phyloP scores from a whole-genome alignment of 2,329 filamentous ascomycete species.

The Zymoseptoria tritici region DNA sequence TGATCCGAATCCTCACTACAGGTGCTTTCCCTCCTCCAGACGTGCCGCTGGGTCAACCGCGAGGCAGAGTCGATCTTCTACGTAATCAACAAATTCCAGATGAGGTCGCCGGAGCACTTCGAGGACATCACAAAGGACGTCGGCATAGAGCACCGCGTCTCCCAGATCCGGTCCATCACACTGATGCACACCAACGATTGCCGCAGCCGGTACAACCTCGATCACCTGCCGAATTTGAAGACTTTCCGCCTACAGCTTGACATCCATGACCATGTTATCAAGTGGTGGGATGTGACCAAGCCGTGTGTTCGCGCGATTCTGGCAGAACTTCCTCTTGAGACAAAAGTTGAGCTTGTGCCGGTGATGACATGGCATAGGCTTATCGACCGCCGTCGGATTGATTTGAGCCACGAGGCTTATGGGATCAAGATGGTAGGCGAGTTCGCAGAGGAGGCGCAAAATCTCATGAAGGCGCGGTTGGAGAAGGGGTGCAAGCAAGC shows the following conservation, averaged over 20 bases:
- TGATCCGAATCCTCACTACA: too few relatives aligned
- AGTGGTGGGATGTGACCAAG: too few relatives aligned
- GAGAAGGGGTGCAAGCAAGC: too few relatives aligned
- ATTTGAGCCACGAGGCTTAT: too few relatives aligned
- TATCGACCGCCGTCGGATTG: background rate
- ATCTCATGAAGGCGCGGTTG: too few relatives aligned
- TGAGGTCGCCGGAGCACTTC: background rate
- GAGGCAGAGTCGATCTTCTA: constrained; percentile 2
- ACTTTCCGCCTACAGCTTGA: too few relatives aligned
- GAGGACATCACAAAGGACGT: background rate
- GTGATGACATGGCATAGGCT: constrained; percentile 37
- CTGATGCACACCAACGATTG: constrained; percentile 16
- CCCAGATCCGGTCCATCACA: background rate
- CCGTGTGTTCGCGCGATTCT: too few relatives aligned
- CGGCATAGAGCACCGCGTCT: too few relatives aligned
- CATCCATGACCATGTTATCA: too few relatives aligned
- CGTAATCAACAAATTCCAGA: background rate
- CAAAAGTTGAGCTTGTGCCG: constrained; percentile 33
- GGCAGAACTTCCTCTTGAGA: constrained; percentile 25
- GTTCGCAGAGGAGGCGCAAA: too few relatives aligned
- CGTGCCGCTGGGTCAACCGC: constrained; percentile 4
- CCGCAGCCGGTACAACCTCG: constrained; percentile 28
- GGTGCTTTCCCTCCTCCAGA: constrained; percentile 3
- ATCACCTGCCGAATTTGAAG: too few relatives aligned
- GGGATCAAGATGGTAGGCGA: too few relatives aligned